Evolutionary conservation across 208 protist species (phyloP).

Genomic region (Trypanosoma lewisi): DNA sequence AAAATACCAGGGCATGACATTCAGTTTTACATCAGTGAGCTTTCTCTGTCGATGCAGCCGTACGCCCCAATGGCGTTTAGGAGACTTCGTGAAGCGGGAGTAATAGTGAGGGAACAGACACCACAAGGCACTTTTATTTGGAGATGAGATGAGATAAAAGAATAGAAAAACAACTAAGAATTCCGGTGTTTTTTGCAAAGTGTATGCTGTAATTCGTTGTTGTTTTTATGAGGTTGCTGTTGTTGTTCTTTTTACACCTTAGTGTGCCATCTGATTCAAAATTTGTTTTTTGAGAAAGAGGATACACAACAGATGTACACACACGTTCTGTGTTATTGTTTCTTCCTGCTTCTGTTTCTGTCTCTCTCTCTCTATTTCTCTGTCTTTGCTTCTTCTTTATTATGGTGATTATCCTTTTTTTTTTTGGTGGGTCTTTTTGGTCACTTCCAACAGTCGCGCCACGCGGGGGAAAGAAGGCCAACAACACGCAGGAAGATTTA

Average conservation of each 20-base stretch:
- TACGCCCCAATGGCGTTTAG: constrained; percentile 64
- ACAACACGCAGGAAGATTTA: neutral
- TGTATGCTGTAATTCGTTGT: constrained; percentile 2
- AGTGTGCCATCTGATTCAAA: neutral
- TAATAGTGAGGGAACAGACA: constrained; percentile 55
- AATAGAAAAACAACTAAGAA: too few relatives aligned
- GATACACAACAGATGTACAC: too few relatives aligned
- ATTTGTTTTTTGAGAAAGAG: too few relatives aligned
- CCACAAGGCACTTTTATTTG: constrained; percentile 71
- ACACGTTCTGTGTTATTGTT: too few relatives aligned
- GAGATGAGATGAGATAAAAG: constrained; percentile 44
- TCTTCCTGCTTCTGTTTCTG: too few relatives aligned
- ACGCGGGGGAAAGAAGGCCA: neutral
- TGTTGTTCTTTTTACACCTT: neutral
- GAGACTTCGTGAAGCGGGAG: constrained; percentile 55
- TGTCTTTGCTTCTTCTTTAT: too few relatives aligned
- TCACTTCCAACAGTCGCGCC: neutral
- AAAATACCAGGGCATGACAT: constrained; percentile 55
- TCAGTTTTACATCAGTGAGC: constrained; percentile 63
- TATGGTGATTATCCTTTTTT: too few relatives aligned
- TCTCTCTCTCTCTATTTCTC: too few relatives aligned
- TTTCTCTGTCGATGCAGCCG: constrained; percentile 38
- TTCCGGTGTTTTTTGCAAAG: constrained; percentile 3
- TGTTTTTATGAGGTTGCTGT: neutral
- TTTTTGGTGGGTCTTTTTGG: neutral